Conservation (phyloP, 2,329 filamentous ascomycete genomes). For the Aspergillus amoenus region DNA sequence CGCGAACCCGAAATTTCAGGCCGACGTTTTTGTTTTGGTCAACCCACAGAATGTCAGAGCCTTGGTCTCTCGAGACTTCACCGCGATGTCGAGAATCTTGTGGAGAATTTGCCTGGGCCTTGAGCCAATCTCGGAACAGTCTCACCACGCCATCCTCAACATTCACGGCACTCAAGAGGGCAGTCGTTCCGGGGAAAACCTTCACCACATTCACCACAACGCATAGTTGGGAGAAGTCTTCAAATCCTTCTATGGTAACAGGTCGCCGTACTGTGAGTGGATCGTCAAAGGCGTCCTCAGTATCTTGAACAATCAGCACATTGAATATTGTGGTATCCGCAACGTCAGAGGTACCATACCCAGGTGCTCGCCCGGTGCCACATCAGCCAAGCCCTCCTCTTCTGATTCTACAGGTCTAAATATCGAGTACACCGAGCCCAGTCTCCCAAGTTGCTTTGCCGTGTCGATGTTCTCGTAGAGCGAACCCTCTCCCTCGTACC, state of each 20-base stretch:
- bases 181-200: conserved; percentile 58
- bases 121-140: conserved; percentile 72
- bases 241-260: conserved; percentile 65
- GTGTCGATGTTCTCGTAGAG: conserved; percentile 33
- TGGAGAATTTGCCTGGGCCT: conserved; percentile 35
- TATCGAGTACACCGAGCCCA: conserved; percentile 64
- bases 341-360: neutral
- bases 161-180: conserved; percentile 65
- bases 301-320: conserved; percentile 13
- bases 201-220: conserved; percentile 68
- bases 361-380: neutral
- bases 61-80: conserved; percentile 20
- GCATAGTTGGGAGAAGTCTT: conserved; percentile 74
- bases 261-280: conserved; percentile 54
- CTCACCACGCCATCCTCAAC: conserved; percentile 68
- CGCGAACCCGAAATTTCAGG: conserved; percentile 63
- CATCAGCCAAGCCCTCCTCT: conserved; percentile 27
- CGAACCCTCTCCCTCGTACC: conserved; percentile 41
- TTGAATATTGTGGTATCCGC: neutral
- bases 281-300: neutral
- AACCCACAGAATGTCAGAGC: conserved; percentile 64
- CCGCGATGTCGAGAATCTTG: conserved; percentile 3
- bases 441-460: conserved; percentile 41
- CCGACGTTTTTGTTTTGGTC: conserved; percentile 64
- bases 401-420: conserved; percentile 66